Percentiles rank a stretch among this genome's conserved stretches.
Evolutionary conservation across 352 stramenopile genomes (phyloP).

Genomic region (Ophiocytium majus): DNA sequence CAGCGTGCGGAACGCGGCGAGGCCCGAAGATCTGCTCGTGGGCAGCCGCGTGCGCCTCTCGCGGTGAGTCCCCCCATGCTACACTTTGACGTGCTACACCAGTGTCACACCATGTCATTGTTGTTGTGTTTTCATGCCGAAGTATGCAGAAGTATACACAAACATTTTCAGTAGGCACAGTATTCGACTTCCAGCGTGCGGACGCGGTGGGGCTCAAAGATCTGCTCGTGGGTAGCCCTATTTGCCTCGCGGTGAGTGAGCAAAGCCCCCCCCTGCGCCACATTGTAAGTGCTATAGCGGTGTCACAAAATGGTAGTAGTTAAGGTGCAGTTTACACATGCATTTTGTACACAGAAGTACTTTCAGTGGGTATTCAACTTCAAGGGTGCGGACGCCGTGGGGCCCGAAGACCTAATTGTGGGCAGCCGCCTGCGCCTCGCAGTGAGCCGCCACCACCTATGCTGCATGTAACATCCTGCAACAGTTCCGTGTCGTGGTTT

Average conservation of each 20-base stretch:
- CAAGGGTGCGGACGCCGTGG: background rate
- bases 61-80: background rate
- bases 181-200: background rate
- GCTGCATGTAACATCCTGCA: too few species aligned
- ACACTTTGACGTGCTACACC: background rate
- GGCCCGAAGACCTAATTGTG: constrained; percentile 1
- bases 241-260: background rate
- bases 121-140: background rate
- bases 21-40: background rate
- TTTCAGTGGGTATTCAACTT: background rate
- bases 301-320: constrained; percentile 23
- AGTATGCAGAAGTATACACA: too few species aligned
- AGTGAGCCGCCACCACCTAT: too few species aligned
- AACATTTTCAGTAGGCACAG: background rate
- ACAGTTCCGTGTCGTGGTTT: too few species aligned
- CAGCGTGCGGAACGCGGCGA: background rate
- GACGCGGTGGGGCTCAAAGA: background rate
- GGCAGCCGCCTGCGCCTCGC: background rate
- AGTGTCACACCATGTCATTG: constrained; percentile 28
- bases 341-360: too few species aligned
- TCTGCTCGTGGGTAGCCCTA: background rate
- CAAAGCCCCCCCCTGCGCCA: background rate
- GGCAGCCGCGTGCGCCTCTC: background rate
- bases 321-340: too few species aligned
- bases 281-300: background rate